These are phyloP conservation scores for Starmerella khaoyaiensis DNA, from an alignment of 805 yeast genomes.

Conservation along the genomic window DNA sequence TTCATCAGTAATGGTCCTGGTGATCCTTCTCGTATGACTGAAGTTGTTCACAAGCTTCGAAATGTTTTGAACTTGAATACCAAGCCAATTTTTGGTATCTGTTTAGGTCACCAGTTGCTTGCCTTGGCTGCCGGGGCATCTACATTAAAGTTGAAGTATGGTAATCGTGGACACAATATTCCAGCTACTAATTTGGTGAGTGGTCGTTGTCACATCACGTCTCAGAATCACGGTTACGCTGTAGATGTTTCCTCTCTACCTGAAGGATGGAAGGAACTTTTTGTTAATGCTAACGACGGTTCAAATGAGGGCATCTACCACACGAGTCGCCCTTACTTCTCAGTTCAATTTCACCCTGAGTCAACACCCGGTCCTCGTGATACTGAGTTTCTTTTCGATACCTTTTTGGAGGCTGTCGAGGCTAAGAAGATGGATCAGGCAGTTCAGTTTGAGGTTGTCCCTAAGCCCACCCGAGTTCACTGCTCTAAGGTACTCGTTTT, in stretches of 20 bases:
- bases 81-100: conserved; percentile 93
- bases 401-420: conserved; percentile 69
- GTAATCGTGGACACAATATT: conserved; percentile 98
- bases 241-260: conserved; percentile 70
- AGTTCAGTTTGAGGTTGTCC: conserved; percentile 56
- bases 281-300: conserved; percentile 90
- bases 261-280: conserved; percentile 81
- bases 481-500: conserved; percentile 86
- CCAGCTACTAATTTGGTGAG: conserved; percentile 83
- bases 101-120: conserved; percentile 93
- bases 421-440: conserved; percentile 42
- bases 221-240: conserved; percentile 98
- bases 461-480: conserved; percentile 33
- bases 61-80: conserved; percentile 48
- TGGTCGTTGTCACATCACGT: conserved; percentile 95
- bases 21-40: conserved; percentile 81
- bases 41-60: conserved; percentile 48
- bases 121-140: conserved; percentile 94
- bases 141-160: conserved; percentile 83
- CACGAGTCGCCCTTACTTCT: conserved; percentile 74
- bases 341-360: conserved; percentile 98
- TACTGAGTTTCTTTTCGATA: conserved; percentile 92
- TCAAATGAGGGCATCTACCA: conserved; percentile 98
- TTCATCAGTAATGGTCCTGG: conserved; percentile 98
- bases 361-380: conserved; percentile 99